phyloP scores from a whole-genome alignment of 2,329 filamentous ascomycete genomes.

The Exophiala lecanii-corni region DNA sequence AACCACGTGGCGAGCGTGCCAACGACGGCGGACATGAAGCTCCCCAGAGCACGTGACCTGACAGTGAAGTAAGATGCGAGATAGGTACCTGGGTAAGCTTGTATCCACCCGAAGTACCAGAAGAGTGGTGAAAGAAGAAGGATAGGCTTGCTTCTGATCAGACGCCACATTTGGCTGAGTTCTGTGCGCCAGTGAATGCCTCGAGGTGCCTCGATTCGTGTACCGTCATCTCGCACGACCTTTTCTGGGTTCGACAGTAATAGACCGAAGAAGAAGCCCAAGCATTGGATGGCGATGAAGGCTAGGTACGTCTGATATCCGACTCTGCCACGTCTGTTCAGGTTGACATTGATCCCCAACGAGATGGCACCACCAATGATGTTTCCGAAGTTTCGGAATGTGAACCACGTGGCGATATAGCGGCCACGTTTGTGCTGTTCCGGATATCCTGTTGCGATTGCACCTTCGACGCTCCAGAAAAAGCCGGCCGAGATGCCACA shows the following conservation, averaged over 20 bases:
- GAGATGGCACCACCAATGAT: conserved; percentile 51
- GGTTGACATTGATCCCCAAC: conserved; percentile 45
- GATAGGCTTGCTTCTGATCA: conserved; percentile 33
- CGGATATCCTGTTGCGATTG: conserved; percentile 43
- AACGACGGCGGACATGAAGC: conserved; percentile 37
- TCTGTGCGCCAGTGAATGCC: conserved; percentile 32
- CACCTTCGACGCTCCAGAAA: conserved; percentile 40
- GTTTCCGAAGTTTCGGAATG: conserved; percentile 50
- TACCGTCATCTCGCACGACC: conserved; percentile 42
- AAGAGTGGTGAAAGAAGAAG: conserved; percentile 37
- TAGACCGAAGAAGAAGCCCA: conserved; percentile 41
- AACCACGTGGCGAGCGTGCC: conserved; percentile 39
- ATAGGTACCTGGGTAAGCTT: conserved; percentile 41
- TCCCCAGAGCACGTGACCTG: conserved; percentile 36
- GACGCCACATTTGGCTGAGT: conserved; percentile 34
- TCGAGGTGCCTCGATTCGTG: conserved; percentile 31
- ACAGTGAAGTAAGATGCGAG: conserved; percentile 43
- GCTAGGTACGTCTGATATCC: conserved; percentile 39
- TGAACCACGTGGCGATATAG: conserved; percentile 50
- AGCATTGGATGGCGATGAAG: conserved; percentile 40
- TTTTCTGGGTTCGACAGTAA: conserved; percentile 44
- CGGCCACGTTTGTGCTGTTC: conserved; percentile 43
- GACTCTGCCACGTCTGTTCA: conserved; percentile 43
- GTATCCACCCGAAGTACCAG: conserved; percentile 31
- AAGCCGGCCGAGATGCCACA: conserved; percentile 40